Evolutionary conservation across 164 flowering plant species (phyloP).

Genomic region (Macadamia tetraphylla): DNA sequence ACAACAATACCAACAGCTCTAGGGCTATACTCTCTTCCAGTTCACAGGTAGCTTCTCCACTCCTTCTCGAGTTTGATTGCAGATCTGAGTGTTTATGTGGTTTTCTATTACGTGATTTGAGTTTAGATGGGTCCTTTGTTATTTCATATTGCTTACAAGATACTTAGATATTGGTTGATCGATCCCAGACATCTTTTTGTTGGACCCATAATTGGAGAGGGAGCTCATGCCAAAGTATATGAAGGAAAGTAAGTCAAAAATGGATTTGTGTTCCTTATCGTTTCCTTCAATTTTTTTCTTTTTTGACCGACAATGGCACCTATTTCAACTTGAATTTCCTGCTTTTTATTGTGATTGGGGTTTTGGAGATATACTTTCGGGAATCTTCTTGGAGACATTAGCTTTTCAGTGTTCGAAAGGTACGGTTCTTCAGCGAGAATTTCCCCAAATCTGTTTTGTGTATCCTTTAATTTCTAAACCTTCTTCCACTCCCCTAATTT

Average conservation of each 20-base stretch:
- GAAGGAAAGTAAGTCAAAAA: slow-evolving; percentile 85
- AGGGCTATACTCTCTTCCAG: no score
- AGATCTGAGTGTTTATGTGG: no score
- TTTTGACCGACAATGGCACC: not conserved
- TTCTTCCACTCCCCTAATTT: no score
- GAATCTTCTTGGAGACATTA: not conserved
- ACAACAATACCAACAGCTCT: no score
- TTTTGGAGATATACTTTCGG: not conserved
- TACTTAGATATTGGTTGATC: slow-evolving; percentile 39
- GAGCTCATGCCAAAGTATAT: slow-evolving; percentile 96
- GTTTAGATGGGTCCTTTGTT: no score
- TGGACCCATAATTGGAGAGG: slow-evolving; percentile 92
- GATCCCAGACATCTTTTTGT: slow-evolving; percentile 90
- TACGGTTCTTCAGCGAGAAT: not conserved
- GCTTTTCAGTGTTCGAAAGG: not conserved
- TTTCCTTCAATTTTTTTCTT: not conserved
- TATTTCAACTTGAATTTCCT: not conserved
- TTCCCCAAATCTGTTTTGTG: not conserved
- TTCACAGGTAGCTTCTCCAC: no score
- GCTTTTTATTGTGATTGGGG: not conserved
- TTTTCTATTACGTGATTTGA: no score
- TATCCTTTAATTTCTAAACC: no score
- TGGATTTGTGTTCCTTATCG: not conserved
- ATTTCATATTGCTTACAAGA: no score
- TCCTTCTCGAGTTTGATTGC: no score